phyloP scores from a whole-genome alignment of 495 filamentous ascomycete species.

The Apodospora peruviana region DNA sequence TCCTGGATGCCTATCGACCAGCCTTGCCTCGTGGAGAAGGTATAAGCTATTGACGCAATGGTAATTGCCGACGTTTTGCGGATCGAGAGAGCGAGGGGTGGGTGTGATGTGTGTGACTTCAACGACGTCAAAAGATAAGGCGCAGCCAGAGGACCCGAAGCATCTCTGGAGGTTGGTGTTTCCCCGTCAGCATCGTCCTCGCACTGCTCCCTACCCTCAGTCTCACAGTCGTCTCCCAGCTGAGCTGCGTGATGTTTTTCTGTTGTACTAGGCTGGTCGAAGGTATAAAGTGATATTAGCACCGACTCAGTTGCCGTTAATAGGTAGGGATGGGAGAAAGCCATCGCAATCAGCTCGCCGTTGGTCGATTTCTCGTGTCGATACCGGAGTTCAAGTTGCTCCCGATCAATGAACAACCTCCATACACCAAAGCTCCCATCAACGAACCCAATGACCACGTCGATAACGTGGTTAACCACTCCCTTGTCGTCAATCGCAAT shows the following conservation, averaged over 20 bases:
- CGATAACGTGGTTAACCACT: slow-evolving; percentile 31
- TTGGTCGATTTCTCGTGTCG: slow-evolving; percentile 51
- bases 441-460: slow-evolving; percentile 67
- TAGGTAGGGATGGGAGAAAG: slow-evolving; percentile 69
- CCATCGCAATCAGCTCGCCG: slow-evolving; percentile 68
- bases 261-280: slow-evolving; percentile 33
- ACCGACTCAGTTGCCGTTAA: slow-evolving; percentile 71
- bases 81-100: slow-evolving; percentile 75
- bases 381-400: slow-evolving; percentile 43
- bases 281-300: slow-evolving; percentile 67
- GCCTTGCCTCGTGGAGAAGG: slow-evolving; percentile 59
- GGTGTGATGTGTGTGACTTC: slow-evolving; percentile 71
- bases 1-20: slow-evolving; percentile 94
- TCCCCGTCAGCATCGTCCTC: background rate
- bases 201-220: background rate
- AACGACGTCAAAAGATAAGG: slow-evolving; percentile 71
- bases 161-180: background rate
- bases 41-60: slow-evolving; percentile 80
- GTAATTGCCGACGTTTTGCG: slow-evolving; percentile 55
- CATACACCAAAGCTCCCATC: slow-evolving; percentile 72
- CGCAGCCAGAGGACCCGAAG: slow-evolving; percentile 4
- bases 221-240: background rate
- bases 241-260: slow-evolving; percentile 7
- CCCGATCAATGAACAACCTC: slow-evolving; percentile 43
- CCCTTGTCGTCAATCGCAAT: slow-evolving; percentile 55